A percentile compares a stretch with the other conserved stretches of the same genome.
phyloP scores from a whole-genome alignment of 2,329 filamentous ascomycete genomes.

The Fusarium fujikuroi region DNA sequence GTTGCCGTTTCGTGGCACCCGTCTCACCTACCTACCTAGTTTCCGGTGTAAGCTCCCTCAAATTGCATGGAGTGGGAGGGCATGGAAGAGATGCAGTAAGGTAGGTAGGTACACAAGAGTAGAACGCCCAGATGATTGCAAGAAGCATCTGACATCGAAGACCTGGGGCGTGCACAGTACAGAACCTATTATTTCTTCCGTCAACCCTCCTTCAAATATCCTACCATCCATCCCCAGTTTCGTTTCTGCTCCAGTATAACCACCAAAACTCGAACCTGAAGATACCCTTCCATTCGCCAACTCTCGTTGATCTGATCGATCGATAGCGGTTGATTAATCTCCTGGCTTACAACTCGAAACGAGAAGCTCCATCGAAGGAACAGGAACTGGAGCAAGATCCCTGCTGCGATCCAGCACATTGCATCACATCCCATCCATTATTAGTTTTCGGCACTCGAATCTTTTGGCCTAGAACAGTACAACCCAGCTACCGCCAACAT shows the following conservation, averaged over 20 bases:
- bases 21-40: neutral
- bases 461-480: neutral
- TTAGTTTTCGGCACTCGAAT: neutral
- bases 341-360: conserved; percentile 15
- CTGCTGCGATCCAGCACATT: conserved; percentile 20
- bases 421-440: neutral
- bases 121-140: neutral
- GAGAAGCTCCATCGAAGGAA: conserved; percentile 13
- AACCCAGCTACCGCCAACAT: neutral
- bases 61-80: neutral
- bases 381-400: conserved; percentile 22
- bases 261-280: neutral
- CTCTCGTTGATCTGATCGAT: neutral
- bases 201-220: neutral
- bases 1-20: conserved; percentile 7
- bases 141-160: conserved; percentile 31
- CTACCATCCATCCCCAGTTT: neutral
- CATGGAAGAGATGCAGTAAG: neutral
- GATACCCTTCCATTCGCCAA: conserved; percentile 7
- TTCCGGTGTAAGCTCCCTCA: neutral
- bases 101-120: neutral
- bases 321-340: neutral
- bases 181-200: neutral
- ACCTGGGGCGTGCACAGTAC: neutral
- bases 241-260: neutral